Conservation (phyloP, 2,329 filamentous ascomycete species). For the Microcyclospora pomicola region DNA sequence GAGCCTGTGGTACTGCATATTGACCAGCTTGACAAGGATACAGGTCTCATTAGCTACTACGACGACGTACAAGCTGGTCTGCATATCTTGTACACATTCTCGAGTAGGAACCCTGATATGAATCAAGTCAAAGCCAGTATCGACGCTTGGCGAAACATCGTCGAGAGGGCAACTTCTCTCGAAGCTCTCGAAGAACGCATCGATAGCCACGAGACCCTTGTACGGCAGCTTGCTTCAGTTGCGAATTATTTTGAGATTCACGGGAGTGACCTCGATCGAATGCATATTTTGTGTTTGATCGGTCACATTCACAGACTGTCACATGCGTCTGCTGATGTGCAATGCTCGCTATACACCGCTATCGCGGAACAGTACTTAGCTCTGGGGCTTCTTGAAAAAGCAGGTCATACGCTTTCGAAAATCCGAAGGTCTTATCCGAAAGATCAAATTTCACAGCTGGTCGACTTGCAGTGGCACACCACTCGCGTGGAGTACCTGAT, state of each 20-base stretch:
- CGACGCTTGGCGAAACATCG: constrained; percentile 24
- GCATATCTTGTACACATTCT: constrained; percentile 30
- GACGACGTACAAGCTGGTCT: constrained; percentile 24
- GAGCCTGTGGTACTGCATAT: constrained; percentile 3
- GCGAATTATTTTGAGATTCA: constrained; percentile 45
- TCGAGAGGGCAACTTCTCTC: constrained; percentile 21
- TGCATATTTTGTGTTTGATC: constrained; percentile 7
- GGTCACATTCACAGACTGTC: constrained; percentile 2
- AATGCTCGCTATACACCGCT: constrained; percentile 5
- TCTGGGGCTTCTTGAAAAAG: constrained; percentile 47
- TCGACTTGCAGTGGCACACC: constrained; percentile 28
- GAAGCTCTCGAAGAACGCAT: constrained; percentile 30
- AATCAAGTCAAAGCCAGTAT: constrained; percentile 21
- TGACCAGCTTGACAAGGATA: constrained; percentile 17
- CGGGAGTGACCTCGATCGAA: constrained; percentile 33
- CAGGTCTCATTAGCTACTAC: constrained; percentile 20
- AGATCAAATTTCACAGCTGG: constrained; percentile 29
- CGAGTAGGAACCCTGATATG: constrained; percentile 17
- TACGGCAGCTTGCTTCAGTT: constrained; percentile 39
- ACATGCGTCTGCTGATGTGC: not conserved
- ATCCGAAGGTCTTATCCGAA: constrained; percentile 38
- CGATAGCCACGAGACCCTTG: constrained; percentile 37
- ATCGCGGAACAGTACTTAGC: constrained; percentile 43
- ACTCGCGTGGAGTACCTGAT: constrained; percentile 11
- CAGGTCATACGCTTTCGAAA: constrained; percentile 42